These are phyloP conservation scores for Phialemoniopsis sp. DNA, from an alignment of 2,329 filamentous ascomycete genomes.

Conservation along the genomic window DNA sequence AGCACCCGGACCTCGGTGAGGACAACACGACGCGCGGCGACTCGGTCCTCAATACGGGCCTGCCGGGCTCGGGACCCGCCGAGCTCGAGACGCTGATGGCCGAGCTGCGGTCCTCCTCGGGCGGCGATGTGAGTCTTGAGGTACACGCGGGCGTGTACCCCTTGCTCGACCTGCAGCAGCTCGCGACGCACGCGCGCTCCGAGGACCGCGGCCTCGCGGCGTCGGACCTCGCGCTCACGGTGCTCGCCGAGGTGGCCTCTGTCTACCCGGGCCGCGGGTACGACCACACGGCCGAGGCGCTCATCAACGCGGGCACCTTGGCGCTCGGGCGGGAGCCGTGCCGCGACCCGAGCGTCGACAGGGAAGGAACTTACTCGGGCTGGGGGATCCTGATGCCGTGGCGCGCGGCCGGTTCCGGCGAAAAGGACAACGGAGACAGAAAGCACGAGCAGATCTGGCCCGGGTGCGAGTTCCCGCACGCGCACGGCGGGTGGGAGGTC, in stretches of 20 bases:
- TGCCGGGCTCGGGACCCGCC: conserved; percentile 9
- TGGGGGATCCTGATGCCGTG: conserved; percentile 68
- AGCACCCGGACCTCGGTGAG: conserved; percentile 40
- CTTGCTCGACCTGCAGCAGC: conserved; percentile 72
- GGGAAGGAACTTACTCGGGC: conserved; percentile 51
- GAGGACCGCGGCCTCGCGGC: conserved; percentile 33
- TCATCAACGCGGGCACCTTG: conserved; percentile 65
- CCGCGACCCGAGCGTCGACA: conserved; percentile 35
- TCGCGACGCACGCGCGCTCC: conserved; percentile 61
- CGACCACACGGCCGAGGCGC: conserved; percentile 50
- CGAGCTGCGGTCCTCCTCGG: conserved; percentile 29
- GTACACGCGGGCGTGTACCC: conserved; percentile 76
- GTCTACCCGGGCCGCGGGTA: conserved; percentile 58
- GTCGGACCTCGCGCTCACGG: conserved; percentile 58
- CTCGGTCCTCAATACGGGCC: conserved; percentile 22
- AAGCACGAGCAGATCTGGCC: conserved; percentile 17
- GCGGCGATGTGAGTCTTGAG: conserved; percentile 53
- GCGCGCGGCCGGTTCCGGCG: conserved; percentile 25
- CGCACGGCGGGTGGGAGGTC: conserved; percentile 59
- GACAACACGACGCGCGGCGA: not conserved
- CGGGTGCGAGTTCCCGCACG: conserved; percentile 35
- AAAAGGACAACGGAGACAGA: conserved; percentile 7
- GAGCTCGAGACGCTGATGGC: conserved; percentile 34
- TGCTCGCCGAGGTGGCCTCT: conserved; percentile 69
- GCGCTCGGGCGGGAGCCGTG: conserved; percentile 72